Evolutionary conservation across 148 eudicot genomes (phyloP).

Genomic region (Dianthus caryophyllus): DNA sequence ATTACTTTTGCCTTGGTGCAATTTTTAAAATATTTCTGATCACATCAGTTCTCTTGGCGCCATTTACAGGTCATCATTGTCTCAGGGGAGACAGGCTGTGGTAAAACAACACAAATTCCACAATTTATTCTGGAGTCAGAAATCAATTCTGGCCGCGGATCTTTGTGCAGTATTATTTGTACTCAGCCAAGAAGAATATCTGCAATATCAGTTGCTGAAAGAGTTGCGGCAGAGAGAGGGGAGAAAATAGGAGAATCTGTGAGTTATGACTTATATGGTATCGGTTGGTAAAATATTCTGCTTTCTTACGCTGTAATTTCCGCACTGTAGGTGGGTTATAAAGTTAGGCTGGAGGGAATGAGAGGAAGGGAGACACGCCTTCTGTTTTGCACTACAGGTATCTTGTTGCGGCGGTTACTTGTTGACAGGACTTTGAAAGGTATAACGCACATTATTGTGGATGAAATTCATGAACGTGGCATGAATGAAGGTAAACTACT

Average conservation of each 20-base stretch:
- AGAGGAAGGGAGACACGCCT: constrained; percentile 95
- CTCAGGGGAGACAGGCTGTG: constrained; percentile 99
- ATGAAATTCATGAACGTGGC: constrained; percentile 99
- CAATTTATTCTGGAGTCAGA: constrained; percentile 94
- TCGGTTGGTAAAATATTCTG: not conserved
- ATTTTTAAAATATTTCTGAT: not conserved
- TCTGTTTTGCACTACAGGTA: constrained; percentile 96
- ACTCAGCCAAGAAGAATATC: constrained; percentile 98
- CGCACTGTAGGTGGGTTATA: constrained; percentile 77
- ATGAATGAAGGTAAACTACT: constrained; percentile 81
- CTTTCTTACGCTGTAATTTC: constrained; percentile 14
- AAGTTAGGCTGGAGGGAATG: constrained; percentile 95
- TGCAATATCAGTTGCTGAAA: constrained; percentile 94
- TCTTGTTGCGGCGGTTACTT: constrained; percentile 82
- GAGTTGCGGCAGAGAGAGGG: constrained; percentile 95
- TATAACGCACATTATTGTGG: constrained; percentile 89
- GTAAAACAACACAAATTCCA: constrained; percentile 98
- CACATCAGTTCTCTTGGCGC: not conserved
- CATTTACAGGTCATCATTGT: constrained; percentile 73
- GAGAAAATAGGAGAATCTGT: constrained; percentile 94
- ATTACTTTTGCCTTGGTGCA: constrained; percentile 1
- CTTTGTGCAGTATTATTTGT: constrained; percentile 75
- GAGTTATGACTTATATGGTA: constrained; percentile 33
- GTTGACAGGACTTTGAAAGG: constrained; percentile 87
- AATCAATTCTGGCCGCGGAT: constrained; percentile 73